Base-by-base conservation (phyloP, 345 rosid genomes). In the Anastatica hierochuntica region DNA sequence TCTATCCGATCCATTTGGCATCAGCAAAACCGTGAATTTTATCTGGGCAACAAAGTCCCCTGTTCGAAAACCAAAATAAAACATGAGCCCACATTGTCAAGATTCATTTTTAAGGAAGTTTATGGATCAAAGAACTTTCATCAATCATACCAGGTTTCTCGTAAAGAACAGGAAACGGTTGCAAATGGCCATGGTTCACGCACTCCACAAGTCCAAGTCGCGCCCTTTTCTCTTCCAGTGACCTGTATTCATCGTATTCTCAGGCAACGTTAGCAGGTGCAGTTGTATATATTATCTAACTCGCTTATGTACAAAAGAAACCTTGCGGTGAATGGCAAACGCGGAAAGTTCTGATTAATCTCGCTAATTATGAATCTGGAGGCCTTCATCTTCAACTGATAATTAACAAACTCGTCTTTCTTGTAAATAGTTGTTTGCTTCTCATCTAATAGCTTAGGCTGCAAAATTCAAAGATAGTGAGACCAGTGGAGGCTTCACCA, bases 1-100 rank as follows among this genome's bases (percentile, higher is more conserved):
- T 66, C 87, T 69, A 48, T 92, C 99, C 3, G 99, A 88, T 17
- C 99, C 99, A 39, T 94, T 94, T 2, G 97, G 97, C 99, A 94
- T 88, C 27, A 94, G 70, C 74, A 94, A 49, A 4, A 88, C 97
- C 0, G 97, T 88, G 77, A 88, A 88, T 48, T 94, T 94, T 33
- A 83, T 80, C 66, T 85, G 99, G 8, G 97, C 99, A 62, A 83
- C 94, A 30, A 48, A 71, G 64, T 85, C 97, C 43, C 96, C 99
- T 94, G 59, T 35, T 10, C 0, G 10, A 23, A 19, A 13, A 27
- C 43, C 4, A n/a, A 34, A 20, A 33, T 8, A 19, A 1, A 10
- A 9, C 20, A 20, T 29, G 29, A 58, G 71, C 11, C 26, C 12
- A 14, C n/a, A 3, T 16, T 24, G 31, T 14, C 40, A 41, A 31